Percentiles rank a stretch among this genome's conserved stretches.
Conservation (phyloP, 2,329 filamentous ascomycete species). For the Scortechinia acanthostroma region DNA sequence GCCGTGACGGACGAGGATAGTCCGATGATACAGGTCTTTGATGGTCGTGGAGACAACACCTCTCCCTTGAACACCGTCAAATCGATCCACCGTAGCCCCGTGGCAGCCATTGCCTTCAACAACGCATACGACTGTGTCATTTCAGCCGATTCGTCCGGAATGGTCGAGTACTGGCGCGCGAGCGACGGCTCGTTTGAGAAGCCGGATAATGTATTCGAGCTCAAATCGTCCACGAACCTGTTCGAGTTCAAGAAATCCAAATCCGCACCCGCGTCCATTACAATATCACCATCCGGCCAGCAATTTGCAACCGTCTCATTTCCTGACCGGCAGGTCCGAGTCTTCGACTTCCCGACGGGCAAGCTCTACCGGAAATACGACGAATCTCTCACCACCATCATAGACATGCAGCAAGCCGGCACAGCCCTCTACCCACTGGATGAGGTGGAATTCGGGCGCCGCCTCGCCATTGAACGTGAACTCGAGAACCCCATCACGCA, state of each 20-base stretch:
- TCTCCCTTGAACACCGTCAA: conserved; percentile 72
- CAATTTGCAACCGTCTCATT: conserved; percentile 86
- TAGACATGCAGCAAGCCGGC: conserved; percentile 93
- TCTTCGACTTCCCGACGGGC: conserved; percentile 86
- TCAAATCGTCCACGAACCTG: conserved; percentile 87
- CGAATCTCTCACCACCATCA: conserved; percentile 81
- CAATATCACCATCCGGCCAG: conserved; percentile 77
- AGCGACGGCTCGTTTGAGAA: conserved; percentile 71
- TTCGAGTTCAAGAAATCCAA: conserved; percentile 98
- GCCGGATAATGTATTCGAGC: conserved; percentile 81
- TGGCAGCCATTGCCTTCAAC: conserved; percentile 85
- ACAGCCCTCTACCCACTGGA: conserved; percentile 76
- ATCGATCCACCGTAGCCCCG: conserved; percentile 72
- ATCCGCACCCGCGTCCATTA: conserved; percentile 72
- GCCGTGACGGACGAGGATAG: conserved; percentile 74
- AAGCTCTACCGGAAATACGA: conserved; percentile 91
- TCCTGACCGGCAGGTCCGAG: conserved; percentile 82
- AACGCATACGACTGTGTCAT: conserved; percentile 81
- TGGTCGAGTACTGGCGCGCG: conserved; percentile 95
- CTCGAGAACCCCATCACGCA: conserved; percentile 65
- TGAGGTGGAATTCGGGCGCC: conserved; percentile 82
- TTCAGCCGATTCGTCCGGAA: conserved; percentile 80
- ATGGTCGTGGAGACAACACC: conserved; percentile 77
- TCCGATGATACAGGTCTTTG: conserved; percentile 73
- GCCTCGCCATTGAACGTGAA: conserved; percentile 79